phyloP scores from a whole-genome alignment of 768 basidiomycete genomes.

The Leucocoprinus birnbaumii region DNA sequence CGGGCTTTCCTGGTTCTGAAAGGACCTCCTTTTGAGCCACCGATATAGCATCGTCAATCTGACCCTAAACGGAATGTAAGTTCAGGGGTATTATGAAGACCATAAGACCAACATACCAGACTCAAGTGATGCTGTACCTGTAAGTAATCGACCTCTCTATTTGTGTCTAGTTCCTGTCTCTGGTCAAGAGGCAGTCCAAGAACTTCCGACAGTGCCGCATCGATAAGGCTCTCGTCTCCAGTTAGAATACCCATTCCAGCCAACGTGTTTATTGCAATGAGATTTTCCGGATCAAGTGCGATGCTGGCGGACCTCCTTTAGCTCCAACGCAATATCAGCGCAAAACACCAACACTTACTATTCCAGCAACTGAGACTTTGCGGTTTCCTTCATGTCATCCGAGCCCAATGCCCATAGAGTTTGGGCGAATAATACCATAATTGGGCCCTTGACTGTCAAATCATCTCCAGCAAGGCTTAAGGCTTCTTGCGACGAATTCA shows the following conservation, averaged over 20 bases:
- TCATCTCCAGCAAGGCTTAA: slow-evolving; percentile 52
- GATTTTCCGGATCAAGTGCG: slow-evolving; percentile 70
- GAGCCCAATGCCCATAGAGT: slow-evolving; percentile 81
- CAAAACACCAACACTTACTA: slow-evolving; percentile 48
- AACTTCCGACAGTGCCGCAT: slow-evolving; percentile 85
- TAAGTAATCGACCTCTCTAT: slow-evolving; percentile 67
- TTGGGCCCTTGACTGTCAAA: slow-evolving; percentile 55
- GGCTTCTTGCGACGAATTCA: slow-evolving; percentile 67
- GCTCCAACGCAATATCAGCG: not conserved
- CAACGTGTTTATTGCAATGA: slow-evolving; percentile 78
- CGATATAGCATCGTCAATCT: slow-evolving; percentile 44
- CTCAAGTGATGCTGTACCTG: slow-evolving; percentile 68
- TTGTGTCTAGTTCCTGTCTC: slow-evolving; percentile 64
- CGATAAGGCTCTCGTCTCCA: slow-evolving; percentile 73
- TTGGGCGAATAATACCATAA: slow-evolving; percentile 77
- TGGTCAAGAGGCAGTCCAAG: slow-evolving; percentile 65
- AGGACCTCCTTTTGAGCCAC: slow-evolving; percentile 57
- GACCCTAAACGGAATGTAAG: slow-evolving; percentile 33
- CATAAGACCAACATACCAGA: slow-evolving; percentile 46
- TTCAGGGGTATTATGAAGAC: not conserved
- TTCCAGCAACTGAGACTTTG: slow-evolving; percentile 77
- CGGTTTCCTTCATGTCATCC: slow-evolving; percentile 72
- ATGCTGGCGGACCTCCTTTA: slow-evolving; percentile 46
- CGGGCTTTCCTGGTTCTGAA: slow-evolving; percentile 48
- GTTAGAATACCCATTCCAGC: slow-evolving; percentile 89